Conservation (phyloP, 2,329 filamentous ascomycete genomes). For the Penicillium capsulatum region DNA sequence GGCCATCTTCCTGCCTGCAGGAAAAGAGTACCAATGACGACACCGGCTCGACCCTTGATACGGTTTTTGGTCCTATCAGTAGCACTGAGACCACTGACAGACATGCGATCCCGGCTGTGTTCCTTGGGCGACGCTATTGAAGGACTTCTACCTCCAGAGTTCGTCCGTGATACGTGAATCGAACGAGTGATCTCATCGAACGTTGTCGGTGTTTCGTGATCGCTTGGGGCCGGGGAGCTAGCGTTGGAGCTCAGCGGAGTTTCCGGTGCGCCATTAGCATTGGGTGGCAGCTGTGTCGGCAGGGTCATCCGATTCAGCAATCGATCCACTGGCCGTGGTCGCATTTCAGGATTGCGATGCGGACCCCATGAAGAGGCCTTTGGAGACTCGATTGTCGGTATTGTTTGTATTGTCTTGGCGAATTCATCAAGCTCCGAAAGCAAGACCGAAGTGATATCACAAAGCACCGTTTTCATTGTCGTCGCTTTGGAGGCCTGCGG, state of each 20-base stretch:
- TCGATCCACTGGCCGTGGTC: slow-evolving; percentile 51
- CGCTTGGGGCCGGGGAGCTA: slow-evolving; percentile 34
- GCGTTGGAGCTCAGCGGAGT: slow-evolving; percentile 38
- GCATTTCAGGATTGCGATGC: slow-evolving; percentile 49
- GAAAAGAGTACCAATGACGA: slow-evolving; percentile 80
- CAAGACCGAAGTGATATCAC: slow-evolving; percentile 68
- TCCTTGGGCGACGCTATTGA: slow-evolving; percentile 47
- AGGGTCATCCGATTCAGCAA: slow-evolving; percentile 72
- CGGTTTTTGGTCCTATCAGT: slow-evolving; percentile 75
- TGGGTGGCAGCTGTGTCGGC: slow-evolving; percentile 57
- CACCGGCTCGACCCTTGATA: slow-evolving; percentile 71
- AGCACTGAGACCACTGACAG: slow-evolving; percentile 66
- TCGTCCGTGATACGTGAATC: slow-evolving; percentile 38
- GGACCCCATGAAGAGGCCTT: slow-evolving; percentile 47
- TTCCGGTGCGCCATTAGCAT: slow-evolving; percentile 32
- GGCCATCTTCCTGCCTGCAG: slow-evolving; percentile 85
- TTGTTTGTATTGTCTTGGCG: slow-evolving; percentile 66
- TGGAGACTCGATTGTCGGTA: slow-evolving; percentile 74
- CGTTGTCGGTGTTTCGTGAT: slow-evolving; percentile 49
- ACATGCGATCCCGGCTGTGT: slow-evolving; percentile 58
- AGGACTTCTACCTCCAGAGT: slow-evolving; percentile 35
- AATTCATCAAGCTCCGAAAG: slow-evolving; percentile 71
- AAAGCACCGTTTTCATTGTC: slow-evolving; percentile 77
- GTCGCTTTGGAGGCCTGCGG: slow-evolving; percentile 65
- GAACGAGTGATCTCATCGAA: slow-evolving; percentile 51